phyloP scores from a whole-genome alignment of 2,329 filamentous ascomycete genomes.

The Penicillium sp. region DNA sequence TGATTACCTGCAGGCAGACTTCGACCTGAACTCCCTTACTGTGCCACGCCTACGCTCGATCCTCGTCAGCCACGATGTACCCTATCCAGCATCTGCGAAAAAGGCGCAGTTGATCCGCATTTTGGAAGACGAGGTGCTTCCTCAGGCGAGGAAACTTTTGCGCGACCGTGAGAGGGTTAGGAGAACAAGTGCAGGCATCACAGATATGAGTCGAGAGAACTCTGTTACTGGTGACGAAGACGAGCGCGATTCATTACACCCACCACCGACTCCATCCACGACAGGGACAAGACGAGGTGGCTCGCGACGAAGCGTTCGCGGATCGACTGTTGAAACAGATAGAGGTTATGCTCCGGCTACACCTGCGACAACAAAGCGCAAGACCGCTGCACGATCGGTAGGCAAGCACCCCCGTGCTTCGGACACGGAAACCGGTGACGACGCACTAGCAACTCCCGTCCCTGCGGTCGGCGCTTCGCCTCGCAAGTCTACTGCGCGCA shows the following conservation, averaged over 20 bases:
- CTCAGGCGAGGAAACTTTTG: conserved; percentile 78
- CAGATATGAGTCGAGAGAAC: conserved; percentile 70
- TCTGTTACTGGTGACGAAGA: conserved; percentile 65
- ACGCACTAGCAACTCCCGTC: conserved; percentile 41
- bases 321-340: conserved; percentile 47
- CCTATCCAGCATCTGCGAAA: conserved; percentile 87
- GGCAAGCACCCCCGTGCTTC: conserved; percentile 40
- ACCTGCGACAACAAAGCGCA: conserved; percentile 39
- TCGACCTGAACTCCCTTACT: conserved; percentile 82
- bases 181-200: conserved; percentile 86
- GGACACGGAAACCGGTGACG: conserved; percentile 42
- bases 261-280: conserved; percentile 59
- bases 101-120: conserved; percentile 86
- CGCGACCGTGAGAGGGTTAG: conserved; percentile 77
- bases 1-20: conserved; percentile 85
- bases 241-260: conserved; percentile 56
- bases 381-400: conserved; percentile 44
- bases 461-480: conserved; percentile 43
- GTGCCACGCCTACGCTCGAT: conserved; percentile 89
- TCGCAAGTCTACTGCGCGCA: conserved; percentile 56
- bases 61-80: conserved; percentile 83
- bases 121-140: conserved; percentile 78
- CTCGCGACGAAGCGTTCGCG: conserved; percentile 58
- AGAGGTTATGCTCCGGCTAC: conserved; percentile 37
- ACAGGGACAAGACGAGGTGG: conserved; percentile 60